These are phyloP conservation scores for Neurospora terricola DNA, from an alignment of 495 filamentous ascomycete genomes.

Conservation along the genomic window DNA sequence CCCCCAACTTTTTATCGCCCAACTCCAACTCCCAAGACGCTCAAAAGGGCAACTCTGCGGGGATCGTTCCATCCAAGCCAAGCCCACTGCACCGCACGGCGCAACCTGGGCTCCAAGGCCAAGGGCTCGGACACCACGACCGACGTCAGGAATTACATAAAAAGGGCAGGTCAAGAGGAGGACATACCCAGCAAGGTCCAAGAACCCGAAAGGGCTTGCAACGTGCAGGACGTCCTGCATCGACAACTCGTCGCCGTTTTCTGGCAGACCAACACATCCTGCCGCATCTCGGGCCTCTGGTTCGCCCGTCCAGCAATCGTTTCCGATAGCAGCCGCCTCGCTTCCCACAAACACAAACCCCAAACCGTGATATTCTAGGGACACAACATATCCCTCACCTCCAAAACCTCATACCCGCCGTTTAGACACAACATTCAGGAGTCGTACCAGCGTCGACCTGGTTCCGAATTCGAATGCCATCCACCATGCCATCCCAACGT, in stretches of 20 bases:
- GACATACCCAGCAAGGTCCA: neutral
- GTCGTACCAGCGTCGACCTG: neutral
- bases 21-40: neutral
- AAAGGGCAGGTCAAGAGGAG: neutral
- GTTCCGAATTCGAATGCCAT: neutral
- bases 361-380: neutral
- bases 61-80: neutral
- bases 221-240: neutral
- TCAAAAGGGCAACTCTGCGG: neutral
- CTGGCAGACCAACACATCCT: neutral
- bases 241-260: neutral
- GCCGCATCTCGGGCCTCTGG: neutral
- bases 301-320: neutral
- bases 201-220: neutral
- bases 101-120: neutral
- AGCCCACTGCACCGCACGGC: neutral
- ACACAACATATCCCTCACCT: neutral
- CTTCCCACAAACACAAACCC: neutral
- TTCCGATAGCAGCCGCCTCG: neutral
- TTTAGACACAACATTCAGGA: neutral
- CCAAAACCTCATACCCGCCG: neutral
- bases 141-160: neutral
- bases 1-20: neutral
- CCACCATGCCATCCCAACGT: slow-evolving; percentile 60
- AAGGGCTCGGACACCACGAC: neutral